Conservation (phyloP, 164 flowering plant species). For the Kingdonia uniflora region DNA sequence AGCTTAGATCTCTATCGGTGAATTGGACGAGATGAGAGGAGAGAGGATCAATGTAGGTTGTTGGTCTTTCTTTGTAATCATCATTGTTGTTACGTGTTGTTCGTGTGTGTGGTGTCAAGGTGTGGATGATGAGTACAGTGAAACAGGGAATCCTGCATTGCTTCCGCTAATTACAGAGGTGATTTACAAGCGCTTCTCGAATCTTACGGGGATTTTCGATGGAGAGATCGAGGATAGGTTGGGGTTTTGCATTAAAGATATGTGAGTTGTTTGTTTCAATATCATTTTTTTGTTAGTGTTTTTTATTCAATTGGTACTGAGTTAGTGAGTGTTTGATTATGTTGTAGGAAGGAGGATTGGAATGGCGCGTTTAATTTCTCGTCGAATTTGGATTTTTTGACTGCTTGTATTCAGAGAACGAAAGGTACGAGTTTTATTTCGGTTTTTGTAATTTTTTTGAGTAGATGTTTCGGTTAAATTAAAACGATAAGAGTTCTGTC, state of each 20-base stretch:
- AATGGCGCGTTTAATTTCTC: constrained; percentile 76
- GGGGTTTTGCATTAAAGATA: constrained; percentile 55
- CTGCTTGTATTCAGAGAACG: constrained; percentile 35
- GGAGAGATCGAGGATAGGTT: constrained; percentile 27
- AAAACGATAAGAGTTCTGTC: too few relatives aligned
- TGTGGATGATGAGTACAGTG: constrained; percentile 4
- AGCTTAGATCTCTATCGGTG: too few relatives aligned
- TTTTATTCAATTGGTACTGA: neutral
- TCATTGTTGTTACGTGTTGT: neutral
- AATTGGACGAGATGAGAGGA: constrained; percentile 5
- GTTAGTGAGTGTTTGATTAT: neutral
- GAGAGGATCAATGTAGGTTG: constrained; percentile 4
- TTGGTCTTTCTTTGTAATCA: constrained; percentile 7
- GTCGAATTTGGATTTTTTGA: constrained; percentile 30
- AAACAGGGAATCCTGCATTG: constrained; percentile 22
- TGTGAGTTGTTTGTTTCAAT: constrained; percentile 23
- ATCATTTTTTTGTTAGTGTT: neutral
- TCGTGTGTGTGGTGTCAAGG: constrained; percentile 5
- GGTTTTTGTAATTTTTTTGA: too few relatives aligned
- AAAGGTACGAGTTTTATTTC: constrained; percentile 30
- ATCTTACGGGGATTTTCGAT: constrained; percentile 32
- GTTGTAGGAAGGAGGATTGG: constrained; percentile 68
- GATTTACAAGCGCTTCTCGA: constrained; percentile 27
- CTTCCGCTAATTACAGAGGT: constrained; percentile 28
- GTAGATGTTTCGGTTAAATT: too few relatives aligned